Conservation (phyloP, 169 alveolate genomes). For the Perkinsus chesapeaki region DNA sequence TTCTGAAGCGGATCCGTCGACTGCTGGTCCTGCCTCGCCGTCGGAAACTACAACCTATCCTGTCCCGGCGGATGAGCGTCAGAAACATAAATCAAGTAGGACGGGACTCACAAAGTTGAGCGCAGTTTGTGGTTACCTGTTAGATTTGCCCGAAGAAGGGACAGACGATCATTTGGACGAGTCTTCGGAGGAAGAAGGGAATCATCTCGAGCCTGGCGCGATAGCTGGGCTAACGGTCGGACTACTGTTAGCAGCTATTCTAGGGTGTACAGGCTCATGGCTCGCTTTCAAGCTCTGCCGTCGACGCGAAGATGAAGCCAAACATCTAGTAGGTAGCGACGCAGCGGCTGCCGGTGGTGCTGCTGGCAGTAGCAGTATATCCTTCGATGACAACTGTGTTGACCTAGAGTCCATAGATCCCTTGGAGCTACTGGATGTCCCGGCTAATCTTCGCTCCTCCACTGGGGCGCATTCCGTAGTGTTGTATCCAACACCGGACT, state of each 20-base stretch:
- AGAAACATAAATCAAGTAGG: neutral
- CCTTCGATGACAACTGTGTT: neutral
- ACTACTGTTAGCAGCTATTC: neutral
- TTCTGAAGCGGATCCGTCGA: neutral
- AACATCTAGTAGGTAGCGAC: neutral
- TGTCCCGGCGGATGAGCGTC: neutral
- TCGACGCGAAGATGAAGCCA: neutral
- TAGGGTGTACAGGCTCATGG: neutral
- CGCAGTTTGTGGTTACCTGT: neutral
- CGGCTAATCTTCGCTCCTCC: neutral
- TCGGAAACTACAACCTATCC: neutral
- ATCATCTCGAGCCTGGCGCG: neutral
- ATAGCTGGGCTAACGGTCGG: neutral
- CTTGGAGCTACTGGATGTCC: neutral
- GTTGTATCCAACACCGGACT: neutral
- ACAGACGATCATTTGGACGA: too few species aligned
- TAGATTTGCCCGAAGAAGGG: too few species aligned
- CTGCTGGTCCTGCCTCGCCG: neutral
- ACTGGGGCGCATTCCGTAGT: neutral
- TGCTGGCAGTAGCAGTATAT: neutral
- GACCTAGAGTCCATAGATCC: neutral
- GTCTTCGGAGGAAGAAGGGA: neutral
- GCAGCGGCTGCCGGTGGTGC: neutral
- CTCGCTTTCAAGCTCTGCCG: neutral
- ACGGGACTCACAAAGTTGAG: neutral